Evolutionary conservation across 805 yeast species (phyloP).

Genomic region (Candida ulmi): DNA sequence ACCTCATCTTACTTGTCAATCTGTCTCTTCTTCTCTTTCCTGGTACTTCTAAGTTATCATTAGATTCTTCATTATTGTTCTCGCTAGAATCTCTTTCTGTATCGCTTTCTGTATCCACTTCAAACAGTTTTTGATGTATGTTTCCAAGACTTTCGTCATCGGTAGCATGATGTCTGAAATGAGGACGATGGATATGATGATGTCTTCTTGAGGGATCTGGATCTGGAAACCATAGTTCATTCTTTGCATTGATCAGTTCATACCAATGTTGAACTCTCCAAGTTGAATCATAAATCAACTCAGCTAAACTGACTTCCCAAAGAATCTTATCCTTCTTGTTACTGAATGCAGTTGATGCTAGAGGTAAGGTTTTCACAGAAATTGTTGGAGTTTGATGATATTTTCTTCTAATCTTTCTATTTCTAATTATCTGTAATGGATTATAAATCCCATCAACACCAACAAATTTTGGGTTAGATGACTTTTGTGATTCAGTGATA

Average conservation of each 20-base stretch:
- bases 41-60: neutral
- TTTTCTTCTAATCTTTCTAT: conserved; percentile 53
- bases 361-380: conserved; percentile 43
- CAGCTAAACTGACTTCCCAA: conserved; percentile 65
- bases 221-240: conserved; percentile 47
- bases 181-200: conserved; percentile 4
- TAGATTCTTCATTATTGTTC: conserved; percentile 6
- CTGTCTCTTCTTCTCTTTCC: conserved; percentile 13
- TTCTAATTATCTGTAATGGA: conserved; percentile 78
- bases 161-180: conserved; percentile 1
- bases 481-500: conserved; percentile 16
- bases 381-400: conserved; percentile 42
- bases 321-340: conserved; percentile 38
- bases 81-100: conserved; percentile 6
- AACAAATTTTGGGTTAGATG: conserved; percentile 14
- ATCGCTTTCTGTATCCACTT: too few species aligned
- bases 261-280: conserved; percentile 57
- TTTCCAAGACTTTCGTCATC: conserved; percentile 4
- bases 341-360: conserved; percentile 63
- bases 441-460: conserved; percentile 69
- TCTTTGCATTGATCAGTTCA: conserved; percentile 39
- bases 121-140: conserved; percentile 20
- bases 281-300: conserved; percentile 46
- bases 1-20: conserved; percentile 14
- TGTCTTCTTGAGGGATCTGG: conserved; percentile 1